Evolutionary conservation across 139 green algal species (phyloP).

Genomic region (Tetradesmus obliquus): DNA sequence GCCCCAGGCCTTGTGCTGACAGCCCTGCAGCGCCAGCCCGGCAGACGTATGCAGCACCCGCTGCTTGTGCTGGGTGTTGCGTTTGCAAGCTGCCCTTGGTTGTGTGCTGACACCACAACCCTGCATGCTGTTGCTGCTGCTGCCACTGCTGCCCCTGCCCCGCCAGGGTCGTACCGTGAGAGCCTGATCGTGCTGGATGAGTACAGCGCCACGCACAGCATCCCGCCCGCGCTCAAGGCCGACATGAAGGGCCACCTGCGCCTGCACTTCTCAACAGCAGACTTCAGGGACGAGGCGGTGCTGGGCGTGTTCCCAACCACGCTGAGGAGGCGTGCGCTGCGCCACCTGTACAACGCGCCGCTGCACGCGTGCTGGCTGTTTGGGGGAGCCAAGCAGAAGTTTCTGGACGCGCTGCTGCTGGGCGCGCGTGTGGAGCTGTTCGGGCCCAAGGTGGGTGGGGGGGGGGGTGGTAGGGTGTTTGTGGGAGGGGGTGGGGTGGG

Average conservation of each 20-base stretch:
- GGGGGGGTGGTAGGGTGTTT: neutral
- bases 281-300: constrained; percentile 53
- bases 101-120: too few species aligned
- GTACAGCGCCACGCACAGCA: constrained; percentile 9
- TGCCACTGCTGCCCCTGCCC: neutral
- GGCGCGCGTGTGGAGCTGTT: constrained; percentile 59
- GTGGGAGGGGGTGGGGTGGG: neutral
- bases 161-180: neutral
- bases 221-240: neutral
- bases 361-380: constrained; percentile 61
- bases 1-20: too few species aligned
- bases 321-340: constrained; percentile 60
- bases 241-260: constrained; percentile 41
- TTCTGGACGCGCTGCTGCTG: constrained; percentile 66
- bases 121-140: neutral
- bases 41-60: too few species aligned
- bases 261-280: constrained; percentile 34
- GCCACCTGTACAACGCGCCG: constrained; percentile 59
- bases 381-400: constrained; percentile 49
- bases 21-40: too few species aligned
- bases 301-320: constrained; percentile 61
- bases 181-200: constrained; percentile 4
- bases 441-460: constrained; percentile 48
- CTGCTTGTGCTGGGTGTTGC: too few species aligned
- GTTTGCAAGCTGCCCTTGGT: too few species aligned